phyloP scores from a whole-genome alignment of 768 basidiomycete genomes.

The Fomitopsis pulvina region DNA sequence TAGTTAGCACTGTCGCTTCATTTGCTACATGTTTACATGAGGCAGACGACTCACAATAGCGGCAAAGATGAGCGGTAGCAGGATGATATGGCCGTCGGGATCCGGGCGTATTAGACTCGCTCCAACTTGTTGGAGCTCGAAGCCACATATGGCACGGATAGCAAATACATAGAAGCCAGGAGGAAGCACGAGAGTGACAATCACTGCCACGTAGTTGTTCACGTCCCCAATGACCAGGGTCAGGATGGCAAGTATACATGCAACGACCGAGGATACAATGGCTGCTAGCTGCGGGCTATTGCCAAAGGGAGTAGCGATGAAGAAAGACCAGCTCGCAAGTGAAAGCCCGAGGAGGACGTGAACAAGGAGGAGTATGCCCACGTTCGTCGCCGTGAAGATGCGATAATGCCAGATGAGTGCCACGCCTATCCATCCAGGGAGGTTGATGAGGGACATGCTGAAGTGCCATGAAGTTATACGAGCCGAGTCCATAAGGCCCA shows the following conservation, averaged over 20 bases:
- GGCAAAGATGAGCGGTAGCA: conserved; percentile 56
- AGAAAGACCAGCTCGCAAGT: conserved; percentile 67
- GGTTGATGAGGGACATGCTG: conserved; percentile 57
- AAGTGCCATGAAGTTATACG: conserved; percentile 67
- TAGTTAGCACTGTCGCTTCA: neutral
- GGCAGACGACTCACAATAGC: conserved; percentile 46
- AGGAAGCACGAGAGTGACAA: conserved; percentile 68
- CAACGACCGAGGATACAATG: conserved; percentile 55
- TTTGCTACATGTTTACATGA: neutral
- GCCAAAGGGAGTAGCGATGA: conserved; percentile 62
- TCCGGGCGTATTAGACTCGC: conserved; percentile 51
- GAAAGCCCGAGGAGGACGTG: conserved; percentile 64
- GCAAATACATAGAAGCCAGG: conserved; percentile 73
- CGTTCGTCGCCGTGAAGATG: conserved; percentile 58
- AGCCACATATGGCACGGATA: conserved; percentile 60
- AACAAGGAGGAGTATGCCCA: conserved; percentile 51
- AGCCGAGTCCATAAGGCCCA: conserved; percentile 71
- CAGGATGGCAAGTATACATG: conserved; percentile 60
- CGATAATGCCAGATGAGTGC: conserved; percentile 59
- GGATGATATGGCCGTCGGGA: conserved; percentile 49
- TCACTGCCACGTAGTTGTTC: conserved; percentile 39
- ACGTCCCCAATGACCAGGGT: conserved; percentile 44
- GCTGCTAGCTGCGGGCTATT: conserved; percentile 71
- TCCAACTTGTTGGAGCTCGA: conserved; percentile 49
- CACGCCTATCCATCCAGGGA: conserved; percentile 73